Percentiles rank a stretch among this genome's conserved stretches.
Conservation (phyloP, 345 rosid species). For the Murraya paniculata region DNA sequence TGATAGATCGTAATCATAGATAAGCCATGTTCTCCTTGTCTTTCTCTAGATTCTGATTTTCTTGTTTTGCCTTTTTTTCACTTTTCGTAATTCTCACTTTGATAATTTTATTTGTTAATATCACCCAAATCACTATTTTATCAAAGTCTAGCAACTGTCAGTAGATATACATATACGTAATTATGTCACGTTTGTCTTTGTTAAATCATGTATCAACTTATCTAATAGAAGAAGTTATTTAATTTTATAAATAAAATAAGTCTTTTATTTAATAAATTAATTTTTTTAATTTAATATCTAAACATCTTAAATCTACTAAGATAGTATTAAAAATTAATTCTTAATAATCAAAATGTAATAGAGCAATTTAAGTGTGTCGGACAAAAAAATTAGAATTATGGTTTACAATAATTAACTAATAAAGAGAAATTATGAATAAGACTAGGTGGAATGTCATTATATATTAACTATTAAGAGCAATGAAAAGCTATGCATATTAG, state of each 20-base stretch:
- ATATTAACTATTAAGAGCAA: background rate
- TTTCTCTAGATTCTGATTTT: constrained; percentile 16
- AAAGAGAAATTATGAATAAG: too few relatives aligned
- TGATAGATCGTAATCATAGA: background rate
- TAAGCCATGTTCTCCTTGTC: background rate
- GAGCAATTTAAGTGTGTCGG: too few relatives aligned
- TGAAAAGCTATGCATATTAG: background rate
- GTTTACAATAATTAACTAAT: too few relatives aligned
- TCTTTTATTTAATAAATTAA: too few relatives aligned
- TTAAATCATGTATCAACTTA: too few relatives aligned
- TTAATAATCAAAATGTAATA: too few relatives aligned
- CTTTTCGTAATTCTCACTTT: background rate
- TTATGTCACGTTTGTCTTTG: background rate
- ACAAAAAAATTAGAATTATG: too few relatives aligned
- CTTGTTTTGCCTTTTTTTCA: background rate
- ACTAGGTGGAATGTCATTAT: background rate
- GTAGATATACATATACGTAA: background rate
- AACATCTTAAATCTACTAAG: too few relatives aligned
- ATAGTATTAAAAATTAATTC: too few relatives aligned
- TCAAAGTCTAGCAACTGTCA: background rate
- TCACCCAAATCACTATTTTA: background rate
- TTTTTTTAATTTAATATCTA: too few relatives aligned
- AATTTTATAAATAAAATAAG: too few relatives aligned
- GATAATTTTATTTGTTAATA: background rate
- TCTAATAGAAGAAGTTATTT: too few relatives aligned